Conservation (phyloP, 306 rosid species). For the Rosa chinensis region DNA sequence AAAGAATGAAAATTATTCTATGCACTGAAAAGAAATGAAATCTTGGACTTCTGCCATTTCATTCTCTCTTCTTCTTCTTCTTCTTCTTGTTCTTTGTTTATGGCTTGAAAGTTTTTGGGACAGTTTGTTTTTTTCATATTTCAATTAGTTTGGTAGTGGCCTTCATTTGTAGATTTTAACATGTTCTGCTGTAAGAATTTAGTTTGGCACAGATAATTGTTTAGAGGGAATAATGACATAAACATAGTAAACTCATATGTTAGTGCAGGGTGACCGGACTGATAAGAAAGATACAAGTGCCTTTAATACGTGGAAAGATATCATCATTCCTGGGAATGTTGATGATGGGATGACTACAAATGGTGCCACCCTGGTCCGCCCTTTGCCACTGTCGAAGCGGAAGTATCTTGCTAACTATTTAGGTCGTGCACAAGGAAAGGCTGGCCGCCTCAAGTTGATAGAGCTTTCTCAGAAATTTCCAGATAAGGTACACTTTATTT, state of each 20-base stretch:
- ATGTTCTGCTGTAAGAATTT: neutral
- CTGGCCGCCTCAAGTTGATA: slow-evolving; percentile 79
- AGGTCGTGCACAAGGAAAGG: slow-evolving; percentile 97
- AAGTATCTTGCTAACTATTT: slow-evolving; percentile 84
- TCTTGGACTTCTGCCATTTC: too few species aligned
- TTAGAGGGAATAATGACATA: neutral
- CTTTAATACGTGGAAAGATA: slow-evolving; percentile 96
- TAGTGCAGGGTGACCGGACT: slow-evolving; percentile 86
- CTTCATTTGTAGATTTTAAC: neutral
- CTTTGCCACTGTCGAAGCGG: slow-evolving; percentile 78
- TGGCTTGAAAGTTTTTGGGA: neutral
- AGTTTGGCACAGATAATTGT: slow-evolving; percentile 2
- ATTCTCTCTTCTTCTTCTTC: neutral
- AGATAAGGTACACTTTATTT: slow-evolving; percentile 54
- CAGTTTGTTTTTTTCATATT: neutral
- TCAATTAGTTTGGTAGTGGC: neutral
- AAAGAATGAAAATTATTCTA: too few species aligned
- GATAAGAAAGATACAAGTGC: slow-evolving; percentile 90
- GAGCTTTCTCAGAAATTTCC: slow-evolving; percentile 81
- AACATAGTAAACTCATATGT: slow-evolving; percentile 27
- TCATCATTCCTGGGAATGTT: slow-evolving; percentile 92
- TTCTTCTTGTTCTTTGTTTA: neutral
- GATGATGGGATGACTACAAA: slow-evolving; percentile 74
- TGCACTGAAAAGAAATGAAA: neutral
- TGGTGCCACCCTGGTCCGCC: slow-evolving; percentile 48